These are phyloP conservation scores for Paecilomyces fulvus DNA, from an alignment of 2,329 filamentous ascomycete species.

Conservation along the genomic window DNA sequence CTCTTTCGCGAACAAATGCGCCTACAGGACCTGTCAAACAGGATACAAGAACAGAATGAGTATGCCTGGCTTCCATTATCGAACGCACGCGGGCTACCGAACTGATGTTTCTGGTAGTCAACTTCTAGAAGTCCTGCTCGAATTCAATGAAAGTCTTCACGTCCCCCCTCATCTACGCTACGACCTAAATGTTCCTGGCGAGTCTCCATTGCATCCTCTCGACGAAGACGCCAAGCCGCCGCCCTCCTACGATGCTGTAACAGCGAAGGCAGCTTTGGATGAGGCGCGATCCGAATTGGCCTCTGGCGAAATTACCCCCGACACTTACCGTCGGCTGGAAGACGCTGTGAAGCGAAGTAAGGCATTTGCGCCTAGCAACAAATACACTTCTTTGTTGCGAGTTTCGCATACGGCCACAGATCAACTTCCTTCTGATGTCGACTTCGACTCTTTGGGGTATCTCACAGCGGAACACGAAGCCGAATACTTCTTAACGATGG, in stretches of 20 bases:
- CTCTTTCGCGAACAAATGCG: slow-evolving; percentile 71
- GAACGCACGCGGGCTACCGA: slow-evolving; percentile 6
- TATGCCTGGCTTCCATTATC: slow-evolving; percentile 38
- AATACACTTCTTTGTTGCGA: slow-evolving; percentile 24
- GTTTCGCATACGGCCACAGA: slow-evolving; percentile 21
- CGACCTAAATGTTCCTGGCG: slow-evolving; percentile 49
- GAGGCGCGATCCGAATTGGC: slow-evolving; percentile 32
- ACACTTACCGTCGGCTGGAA: slow-evolving; percentile 32
- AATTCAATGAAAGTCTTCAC: slow-evolving; percentile 77
- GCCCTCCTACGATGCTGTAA: slow-evolving; percentile 21
- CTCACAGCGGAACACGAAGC: slow-evolving; percentile 37
- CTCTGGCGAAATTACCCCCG: slow-evolving; percentile 25
- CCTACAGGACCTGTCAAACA: slow-evolving; percentile 69
- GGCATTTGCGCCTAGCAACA: slow-evolving; percentile 28
- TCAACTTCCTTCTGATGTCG: slow-evolving; percentile 6
- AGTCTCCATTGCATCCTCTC: slow-evolving; percentile 41
- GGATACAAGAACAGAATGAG: slow-evolving; percentile 89
- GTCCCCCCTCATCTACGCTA: slow-evolving; percentile 67
- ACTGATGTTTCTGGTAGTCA: slow-evolving; percentile 49
- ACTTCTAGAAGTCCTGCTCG: slow-evolving; percentile 77
- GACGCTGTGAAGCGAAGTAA: slow-evolving; percentile 28
- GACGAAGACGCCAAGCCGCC: slow-evolving; percentile 31
- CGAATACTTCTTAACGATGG: slow-evolving; percentile 33
- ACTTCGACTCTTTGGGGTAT: slow-evolving; percentile 30
- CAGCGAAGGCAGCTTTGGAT: slow-evolving; percentile 27